phyloP scores from a whole-genome alignment of 495 filamentous ascomycete species.

The Penicillium coffeae region DNA sequence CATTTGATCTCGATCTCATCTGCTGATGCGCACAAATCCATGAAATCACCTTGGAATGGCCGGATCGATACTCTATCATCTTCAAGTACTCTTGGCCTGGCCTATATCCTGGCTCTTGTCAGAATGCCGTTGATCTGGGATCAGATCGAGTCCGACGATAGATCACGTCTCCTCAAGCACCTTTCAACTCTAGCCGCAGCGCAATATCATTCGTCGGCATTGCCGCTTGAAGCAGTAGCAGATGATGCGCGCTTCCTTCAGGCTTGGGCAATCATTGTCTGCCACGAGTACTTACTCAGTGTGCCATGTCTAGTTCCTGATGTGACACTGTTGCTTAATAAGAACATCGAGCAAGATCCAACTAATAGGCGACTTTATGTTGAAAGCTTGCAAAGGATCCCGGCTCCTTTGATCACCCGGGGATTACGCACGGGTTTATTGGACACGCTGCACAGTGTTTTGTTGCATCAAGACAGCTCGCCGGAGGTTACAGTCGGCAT shows the following conservation, averaged over 20 bases:
- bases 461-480: conserved; percentile 28
- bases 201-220: conserved; percentile 27
- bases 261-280: conserved; percentile 41
- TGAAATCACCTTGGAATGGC: conserved; percentile 38
- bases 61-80: conserved; percentile 34
- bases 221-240: conserved; percentile 26
- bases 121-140: conserved; percentile 32
- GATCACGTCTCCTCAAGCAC: conserved; percentile 32
- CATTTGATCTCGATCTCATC: conserved; percentile 28
- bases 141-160: conserved; percentile 21
- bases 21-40: conserved; percentile 26
- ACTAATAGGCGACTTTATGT: conserved; percentile 31
- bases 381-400: conserved; percentile 41
- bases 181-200: conserved; percentile 34
- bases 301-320: conserved; percentile 33
- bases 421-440: conserved; percentile 34
- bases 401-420: conserved; percentile 34
- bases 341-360: conserved; percentile 29
- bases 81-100: conserved; percentile 26
- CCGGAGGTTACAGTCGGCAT: conserved; percentile 31
- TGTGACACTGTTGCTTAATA: conserved; percentile 32
- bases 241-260: conserved; percentile 35
- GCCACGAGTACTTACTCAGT: conserved; percentile 43
- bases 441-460: conserved; percentile 33
- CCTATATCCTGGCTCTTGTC: conserved; percentile 35